These are phyloP conservation scores for Epichloe festucae DNA, from an alignment of 2,329 filamentous ascomycete species.

Conservation along the genomic window DNA sequence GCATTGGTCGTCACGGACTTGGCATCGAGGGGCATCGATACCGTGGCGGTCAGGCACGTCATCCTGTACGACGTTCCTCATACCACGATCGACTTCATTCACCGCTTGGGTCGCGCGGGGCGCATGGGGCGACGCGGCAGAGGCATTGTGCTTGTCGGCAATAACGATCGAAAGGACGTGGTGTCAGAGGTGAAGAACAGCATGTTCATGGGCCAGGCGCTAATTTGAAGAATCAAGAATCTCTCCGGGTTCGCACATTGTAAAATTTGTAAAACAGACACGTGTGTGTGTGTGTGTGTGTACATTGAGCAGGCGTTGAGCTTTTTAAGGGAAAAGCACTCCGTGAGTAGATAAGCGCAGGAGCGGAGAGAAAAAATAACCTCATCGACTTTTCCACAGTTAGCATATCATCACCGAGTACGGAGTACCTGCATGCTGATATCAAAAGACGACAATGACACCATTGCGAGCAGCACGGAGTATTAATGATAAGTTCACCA, in stretches of 20 bases:
- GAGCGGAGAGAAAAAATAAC: too few species aligned
- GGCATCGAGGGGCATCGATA: constrained; percentile 87
- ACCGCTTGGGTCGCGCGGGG: constrained; percentile 81
- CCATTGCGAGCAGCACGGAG: too few species aligned
- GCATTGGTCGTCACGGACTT: constrained; percentile 92
- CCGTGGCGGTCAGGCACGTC: constrained; percentile 77
- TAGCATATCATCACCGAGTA: too few species aligned
- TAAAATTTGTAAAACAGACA: constrained; percentile 34
- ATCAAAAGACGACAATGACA: not conserved
- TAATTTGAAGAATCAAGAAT: constrained; percentile 40
- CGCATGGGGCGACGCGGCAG: constrained; percentile 84
- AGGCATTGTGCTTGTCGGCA: constrained; percentile 82
- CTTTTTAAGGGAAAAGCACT: not conserved
- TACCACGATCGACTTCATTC: constrained; percentile 95
- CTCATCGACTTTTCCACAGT: too few species aligned
- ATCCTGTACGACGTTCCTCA: constrained; percentile 96
- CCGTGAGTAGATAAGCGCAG: not conserved
- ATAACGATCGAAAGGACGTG: constrained; percentile 77
- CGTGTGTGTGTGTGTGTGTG: constrained; percentile 2
- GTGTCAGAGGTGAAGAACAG: constrained; percentile 85
- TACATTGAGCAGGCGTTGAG: not conserved
- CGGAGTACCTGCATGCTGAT: too few species aligned
- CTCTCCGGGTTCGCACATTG: too few species aligned
- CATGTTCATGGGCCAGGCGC: constrained; percentile 69
- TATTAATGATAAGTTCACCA: too few species aligned